Evolutionary conservation across 352 stramenopile species (phyloP), one percentile per base, ranked within the genome.

Genomic region (Globisporangium barbulae): DNA sequence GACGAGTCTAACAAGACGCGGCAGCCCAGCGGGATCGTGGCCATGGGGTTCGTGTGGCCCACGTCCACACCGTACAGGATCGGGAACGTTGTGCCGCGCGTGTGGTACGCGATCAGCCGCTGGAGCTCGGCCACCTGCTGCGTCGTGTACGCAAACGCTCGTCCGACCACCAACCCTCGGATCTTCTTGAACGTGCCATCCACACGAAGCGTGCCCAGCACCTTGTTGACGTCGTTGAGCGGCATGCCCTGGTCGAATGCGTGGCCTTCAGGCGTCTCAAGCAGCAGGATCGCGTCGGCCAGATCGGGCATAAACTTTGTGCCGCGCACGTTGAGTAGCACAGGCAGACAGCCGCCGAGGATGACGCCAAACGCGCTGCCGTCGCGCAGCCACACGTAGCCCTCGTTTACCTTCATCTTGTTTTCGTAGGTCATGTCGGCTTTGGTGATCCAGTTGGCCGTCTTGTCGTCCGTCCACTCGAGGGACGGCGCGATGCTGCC

Each of bases 381-480:
- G 35, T 35, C 13, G 5, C 78, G 74, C 1, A 89, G 55, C 75
- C 77, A 88, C 15, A 71, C 64, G 62, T 79, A 82, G 4, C 71
- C 76, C 3, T 56, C 30, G 62, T 90, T 89, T 3, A 39, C 60
- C 49, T 79, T 75, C 72, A 84, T 82, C 22, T 44, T 35, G 10
- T 85, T 64, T 44, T 58, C 33, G 58, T 87, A 70, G 1, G 53
- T 68, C 6, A 81, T 75, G 39, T 90, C 81, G 0, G 65, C 68
- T 13, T 70, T 63, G 0, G 70, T 80, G 31, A 84, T 58, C 79
- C 81, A 90, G 69, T 90, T 83, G 2, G 73, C 69, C 5, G 77
- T 85, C 63, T 85, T 88, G 69, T 90, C 78, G 50, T 89, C 75
- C 1, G 71, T 82, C 79, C 78, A 90, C 48, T 87, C 73, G 0